Evolutionary conservation across 2,329 filamentous ascomycete species (phyloP).

Genomic region (Xylaria sp.): DNA sequence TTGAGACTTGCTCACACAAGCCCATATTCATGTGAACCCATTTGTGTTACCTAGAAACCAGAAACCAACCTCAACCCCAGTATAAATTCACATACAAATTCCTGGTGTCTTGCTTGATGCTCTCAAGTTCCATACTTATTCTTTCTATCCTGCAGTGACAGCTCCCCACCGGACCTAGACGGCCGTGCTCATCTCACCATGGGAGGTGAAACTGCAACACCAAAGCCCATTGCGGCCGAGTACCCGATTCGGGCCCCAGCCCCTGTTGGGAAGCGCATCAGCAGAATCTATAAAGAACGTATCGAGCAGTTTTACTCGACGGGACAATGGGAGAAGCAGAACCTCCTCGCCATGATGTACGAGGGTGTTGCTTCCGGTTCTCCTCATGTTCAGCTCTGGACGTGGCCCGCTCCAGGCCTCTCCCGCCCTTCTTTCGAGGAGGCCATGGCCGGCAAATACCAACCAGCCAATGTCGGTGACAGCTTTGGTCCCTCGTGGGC

Average conservation of each 20-base stretch:
- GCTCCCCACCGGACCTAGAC: slow-evolving; percentile 18
- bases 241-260: slow-evolving; percentile 63
- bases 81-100: neutral
- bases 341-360: slow-evolving; percentile 78
- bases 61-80: neutral
- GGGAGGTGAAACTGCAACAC: slow-evolving; percentile 60
- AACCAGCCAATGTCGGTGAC: slow-evolving; percentile 76
- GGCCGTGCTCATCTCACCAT: slow-evolving; percentile 51
- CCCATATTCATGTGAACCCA: neutral
- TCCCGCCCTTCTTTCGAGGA: slow-evolving; percentile 87
- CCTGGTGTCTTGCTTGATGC: slow-evolving; percentile 1
- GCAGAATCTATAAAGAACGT: slow-evolving; percentile 84
- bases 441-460: slow-evolving; percentile 78
- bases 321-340: slow-evolving; percentile 81
- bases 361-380: slow-evolving; percentile 74
- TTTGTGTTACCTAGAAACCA: slow-evolving; percentile 1
- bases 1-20: neutral
- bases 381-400: slow-evolving; percentile 83
- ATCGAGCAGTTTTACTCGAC: slow-evolving; percentile 81
- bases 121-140: slow-evolving; percentile 27
- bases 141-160: slow-evolving; percentile 26
- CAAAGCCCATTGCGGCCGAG: slow-evolving; percentile 57
- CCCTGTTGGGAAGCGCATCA: slow-evolving; percentile 81
- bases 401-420: slow-evolving; percentile 84
- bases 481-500: slow-evolving; percentile 95